A percentile compares a stretch with the other conserved stretches of the same genome.
Conservation (phyloP, 352 stramenopile genomes). For the Globisporangium echinulatum region DNA sequence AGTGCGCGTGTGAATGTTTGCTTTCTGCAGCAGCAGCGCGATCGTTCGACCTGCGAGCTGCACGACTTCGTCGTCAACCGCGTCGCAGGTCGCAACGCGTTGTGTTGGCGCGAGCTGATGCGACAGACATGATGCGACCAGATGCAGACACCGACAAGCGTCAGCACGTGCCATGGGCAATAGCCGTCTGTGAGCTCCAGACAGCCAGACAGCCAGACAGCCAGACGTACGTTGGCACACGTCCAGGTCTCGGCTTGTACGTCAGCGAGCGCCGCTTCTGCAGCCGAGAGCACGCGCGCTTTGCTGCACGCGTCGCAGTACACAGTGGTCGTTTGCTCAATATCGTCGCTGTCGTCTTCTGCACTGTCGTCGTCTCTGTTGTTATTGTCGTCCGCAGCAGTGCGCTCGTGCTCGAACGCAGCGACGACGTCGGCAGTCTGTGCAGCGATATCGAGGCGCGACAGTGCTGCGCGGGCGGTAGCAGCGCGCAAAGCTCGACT, state of each 20-base stretch:
- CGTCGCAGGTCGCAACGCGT: slow-evolving; percentile 35
- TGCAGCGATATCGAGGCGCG: slow-evolving; percentile 37
- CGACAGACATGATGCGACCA: not conserved
- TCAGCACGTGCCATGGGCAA: not conserved
- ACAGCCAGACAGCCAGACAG: not conserved
- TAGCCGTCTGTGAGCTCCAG: not conserved
- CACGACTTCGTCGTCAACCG: slow-evolving; percentile 66
- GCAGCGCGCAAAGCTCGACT: slow-evolving; percentile 27
- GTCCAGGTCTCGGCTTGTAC: slow-evolving; percentile 40
- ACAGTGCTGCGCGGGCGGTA: slow-evolving; percentile 45
- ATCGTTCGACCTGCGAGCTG: slow-evolving; percentile 48
- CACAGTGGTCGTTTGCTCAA: slow-evolving; percentile 62
- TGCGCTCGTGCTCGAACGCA: slow-evolving; percentile 22
- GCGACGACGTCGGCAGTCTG: slow-evolving; percentile 35
- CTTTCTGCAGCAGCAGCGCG: slow-evolving; percentile 35
- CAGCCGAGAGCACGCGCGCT: slow-evolving; percentile 52
- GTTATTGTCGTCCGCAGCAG: not conserved
- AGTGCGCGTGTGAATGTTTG: slow-evolving; percentile 40
- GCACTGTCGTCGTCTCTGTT: slow-evolving; percentile 10
- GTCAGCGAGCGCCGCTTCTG: slow-evolving; percentile 30
- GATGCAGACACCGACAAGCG: not conserved
- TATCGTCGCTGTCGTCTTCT: slow-evolving; percentile 33
- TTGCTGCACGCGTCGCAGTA: slow-evolving; percentile 83
- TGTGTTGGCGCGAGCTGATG: slow-evolving; percentile 21
- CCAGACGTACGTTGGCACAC: slow-evolving; percentile 27